Conservation (phyloP, 2,329 filamentous ascomycete genomes). For the Dichotomopilus funicola region DNA sequence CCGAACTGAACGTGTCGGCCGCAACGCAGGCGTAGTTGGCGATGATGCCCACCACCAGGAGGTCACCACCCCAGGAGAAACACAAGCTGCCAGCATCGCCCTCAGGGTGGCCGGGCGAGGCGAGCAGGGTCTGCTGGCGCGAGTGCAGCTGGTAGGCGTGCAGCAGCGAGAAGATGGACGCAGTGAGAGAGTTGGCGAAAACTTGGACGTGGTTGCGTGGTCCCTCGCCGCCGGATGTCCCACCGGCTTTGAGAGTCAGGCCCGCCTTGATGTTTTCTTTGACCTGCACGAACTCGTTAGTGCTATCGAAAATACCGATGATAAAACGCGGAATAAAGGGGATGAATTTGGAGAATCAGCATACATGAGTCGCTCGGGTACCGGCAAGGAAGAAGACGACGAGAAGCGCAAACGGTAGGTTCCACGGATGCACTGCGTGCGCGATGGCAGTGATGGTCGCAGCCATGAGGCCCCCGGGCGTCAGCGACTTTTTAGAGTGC, state of each 20-base stretch:
- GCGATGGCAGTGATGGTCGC: constrained; percentile 68
- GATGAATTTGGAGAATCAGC: neutral
- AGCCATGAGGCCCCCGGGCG: constrained; percentile 63
- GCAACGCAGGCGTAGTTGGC: constrained; percentile 87
- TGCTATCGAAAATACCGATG: neutral
- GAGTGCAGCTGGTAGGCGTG: constrained; percentile 54
- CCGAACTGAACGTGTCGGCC: constrained; percentile 90
- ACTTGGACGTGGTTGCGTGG: constrained; percentile 81
- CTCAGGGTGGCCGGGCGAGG: constrained; percentile 24
- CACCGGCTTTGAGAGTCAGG: constrained; percentile 71
- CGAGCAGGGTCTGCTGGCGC: constrained; percentile 37
- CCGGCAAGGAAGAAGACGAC: constrained; percentile 82
- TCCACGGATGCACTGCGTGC: constrained; percentile 90
- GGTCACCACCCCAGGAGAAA: constrained; percentile 55
- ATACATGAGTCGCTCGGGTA: constrained; percentile 74
- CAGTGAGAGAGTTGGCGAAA: constrained; percentile 78
- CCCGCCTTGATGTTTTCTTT: constrained; percentile 81
- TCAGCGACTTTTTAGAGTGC: constrained; percentile 69
- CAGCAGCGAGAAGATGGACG: constrained; percentile 56
- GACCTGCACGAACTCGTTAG: constrained; percentile 44
- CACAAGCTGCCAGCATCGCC: constrained; percentile 38
- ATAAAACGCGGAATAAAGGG: neutral
- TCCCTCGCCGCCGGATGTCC: constrained; percentile 70
- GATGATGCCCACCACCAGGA: constrained; percentile 59
- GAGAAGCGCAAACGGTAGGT: constrained; percentile 79